Evolutionary conservation across 139 green algal species (phyloP), one percentile per base, ranked within the genome.

Genomic region (Coccomyxa sp.): DNA sequence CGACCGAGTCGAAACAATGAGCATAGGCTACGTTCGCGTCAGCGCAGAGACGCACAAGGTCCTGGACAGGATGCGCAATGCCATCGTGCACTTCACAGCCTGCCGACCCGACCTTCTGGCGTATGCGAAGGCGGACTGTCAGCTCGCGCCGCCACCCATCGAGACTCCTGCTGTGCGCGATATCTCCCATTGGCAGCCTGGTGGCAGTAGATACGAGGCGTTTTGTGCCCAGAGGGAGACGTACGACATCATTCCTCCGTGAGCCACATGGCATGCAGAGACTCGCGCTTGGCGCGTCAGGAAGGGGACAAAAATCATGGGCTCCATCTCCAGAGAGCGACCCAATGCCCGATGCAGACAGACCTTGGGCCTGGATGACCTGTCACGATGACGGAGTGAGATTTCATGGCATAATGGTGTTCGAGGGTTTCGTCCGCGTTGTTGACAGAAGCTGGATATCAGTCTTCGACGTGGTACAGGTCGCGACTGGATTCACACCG

Each of bases 1-100:
- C 50, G 50, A 64, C 50, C 50, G 50, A 64, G 50, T 64, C 50
- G 50, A 64, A 6, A 64, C 3, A 6, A 64, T 6, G 3, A 64
- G 50, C 50, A 64, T 64, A 4, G 50, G 50, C 50, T 64, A 64
- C 50, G 50, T 6, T 6, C 5, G 50, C 5, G 50, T 64, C 50
- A 64, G 50, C 50, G 50, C 50, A 64, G 50, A 64, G 50, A 64
- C 5, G 50, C 50, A 64, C 3, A 64, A 64, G 50, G 50, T 64
- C 50, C 50, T 64, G 50, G 50, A 64, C 50, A 64, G 50, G 50
- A 64, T 64, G 50, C 50, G 50, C 50, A 22, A 64, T 6, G 50
- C 50, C 50, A 64, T 64, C 50, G 50, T 64, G 50, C 50, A 64
- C 50, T 64, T 64, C 50, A 64, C 50, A 64, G 50, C 50, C 50